Conservation (phyloP, 2,329 filamentous ascomycete species). For the Leptosphaerulina australis region DNA sequence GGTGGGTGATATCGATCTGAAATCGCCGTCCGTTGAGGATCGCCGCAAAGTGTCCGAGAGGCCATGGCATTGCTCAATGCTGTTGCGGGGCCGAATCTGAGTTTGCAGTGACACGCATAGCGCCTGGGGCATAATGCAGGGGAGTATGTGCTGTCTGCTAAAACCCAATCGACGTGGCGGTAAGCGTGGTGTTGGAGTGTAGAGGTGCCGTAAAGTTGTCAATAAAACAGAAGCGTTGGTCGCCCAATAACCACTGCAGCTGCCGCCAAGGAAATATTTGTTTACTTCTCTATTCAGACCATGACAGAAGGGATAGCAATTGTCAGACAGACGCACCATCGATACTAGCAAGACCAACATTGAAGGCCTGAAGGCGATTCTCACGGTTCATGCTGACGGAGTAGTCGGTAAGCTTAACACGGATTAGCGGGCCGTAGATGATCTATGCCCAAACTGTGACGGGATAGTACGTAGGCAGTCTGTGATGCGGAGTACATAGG, state of each 20-base stretch:
- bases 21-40: conserved; percentile 37
- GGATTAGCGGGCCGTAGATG: conserved; percentile 15
- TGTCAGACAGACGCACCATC: conserved; percentile 7
- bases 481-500: conserved; percentile 1
- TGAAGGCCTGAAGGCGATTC: conserved; percentile 12
- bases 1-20: conserved; percentile 33
- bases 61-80: conserved; percentile 25
- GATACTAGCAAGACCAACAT: conserved; percentile 3
- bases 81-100: conserved; percentile 38
- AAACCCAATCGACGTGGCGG: conserved; percentile 16
- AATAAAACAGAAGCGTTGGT: conserved; percentile 1
- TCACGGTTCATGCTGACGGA: conserved; percentile 14
- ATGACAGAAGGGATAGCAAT: conserved; percentile 2
- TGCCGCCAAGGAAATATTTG: conserved; percentile 1
- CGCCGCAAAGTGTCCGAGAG: conserved; percentile 46
- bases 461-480: neutral
- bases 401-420: conserved; percentile 9
- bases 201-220: neutral
- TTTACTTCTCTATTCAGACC: conserved; percentile 1
- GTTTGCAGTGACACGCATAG: conserved; percentile 35
- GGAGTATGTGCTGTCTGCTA: conserved; percentile 14
- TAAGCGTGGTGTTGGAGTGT: conserved; percentile 6
- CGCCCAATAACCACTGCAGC: conserved; percentile 5
- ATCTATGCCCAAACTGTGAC: conserved; percentile 11
- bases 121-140: conserved; percentile 22